phyloP scores from a whole-genome alignment of 495 filamentous ascomycete genomes.

The Podospora sp. region DNA sequence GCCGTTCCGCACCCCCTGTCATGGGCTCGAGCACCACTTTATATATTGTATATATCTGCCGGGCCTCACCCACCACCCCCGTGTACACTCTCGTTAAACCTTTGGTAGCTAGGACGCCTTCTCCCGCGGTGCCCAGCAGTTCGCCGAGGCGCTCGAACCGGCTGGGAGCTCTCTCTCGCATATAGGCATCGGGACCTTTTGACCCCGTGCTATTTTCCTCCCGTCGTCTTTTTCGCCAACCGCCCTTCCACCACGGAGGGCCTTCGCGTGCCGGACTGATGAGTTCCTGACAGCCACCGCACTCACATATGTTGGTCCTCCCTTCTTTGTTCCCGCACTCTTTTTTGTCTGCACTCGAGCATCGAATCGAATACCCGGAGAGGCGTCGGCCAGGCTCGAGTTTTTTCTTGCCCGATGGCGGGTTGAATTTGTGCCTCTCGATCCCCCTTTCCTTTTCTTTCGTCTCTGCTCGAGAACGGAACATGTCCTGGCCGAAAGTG shows the following conservation, averaged over 20 bases:
- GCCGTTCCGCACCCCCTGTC: conserved; percentile 11
- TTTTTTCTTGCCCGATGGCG: conserved; percentile 22
- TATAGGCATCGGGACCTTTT: conserved; percentile 28
- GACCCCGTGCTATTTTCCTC: conserved; percentile 4
- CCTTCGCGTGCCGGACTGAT: background rate
- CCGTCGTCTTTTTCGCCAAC: background rate
- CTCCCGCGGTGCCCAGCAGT: conserved; percentile 5
- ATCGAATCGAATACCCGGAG: background rate
- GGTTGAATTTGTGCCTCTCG: conserved; percentile 14
- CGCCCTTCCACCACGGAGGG: background rate
- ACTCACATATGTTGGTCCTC: conserved; percentile 22
- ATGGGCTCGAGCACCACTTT: conserved; percentile 15
- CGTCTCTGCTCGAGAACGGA: conserved; percentile 10
- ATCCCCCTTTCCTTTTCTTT: conserved; percentile 14
- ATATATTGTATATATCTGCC: conserved; percentile 12
- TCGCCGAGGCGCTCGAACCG: conserved; percentile 9
- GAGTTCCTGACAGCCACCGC: conserved; percentile 6
- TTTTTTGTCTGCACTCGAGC: background rate
- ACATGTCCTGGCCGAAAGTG: conserved; percentile 23
- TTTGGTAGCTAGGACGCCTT: conserved; percentile 15
- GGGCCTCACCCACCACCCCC: conserved; percentile 7
- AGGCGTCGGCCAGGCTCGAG: conserved; percentile 9
- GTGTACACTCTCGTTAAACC: background rate
- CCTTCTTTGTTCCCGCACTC: conserved; percentile 3
- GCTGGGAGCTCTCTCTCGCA: conserved; percentile 14